These are phyloP conservation scores for Suillus clintonianus DNA, from an alignment of 768 basidiomycete genomes.

Conservation along the genomic window DNA sequence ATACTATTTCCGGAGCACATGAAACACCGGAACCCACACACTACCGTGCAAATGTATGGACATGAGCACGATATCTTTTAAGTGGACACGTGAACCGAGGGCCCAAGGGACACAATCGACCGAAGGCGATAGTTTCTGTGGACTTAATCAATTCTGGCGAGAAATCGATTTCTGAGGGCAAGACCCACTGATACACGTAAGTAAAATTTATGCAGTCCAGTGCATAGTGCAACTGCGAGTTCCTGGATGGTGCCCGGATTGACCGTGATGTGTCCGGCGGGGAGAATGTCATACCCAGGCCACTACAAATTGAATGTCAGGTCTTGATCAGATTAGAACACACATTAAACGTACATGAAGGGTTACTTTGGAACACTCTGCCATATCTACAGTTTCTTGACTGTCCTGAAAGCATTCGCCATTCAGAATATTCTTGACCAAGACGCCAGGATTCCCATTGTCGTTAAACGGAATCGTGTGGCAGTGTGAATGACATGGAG, in stretches of 20 bases:
- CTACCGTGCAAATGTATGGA: conserved; percentile 24
- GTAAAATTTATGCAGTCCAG: not conserved
- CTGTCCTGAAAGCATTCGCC: conserved; percentile 8
- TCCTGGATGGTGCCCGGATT: conserved; percentile 16
- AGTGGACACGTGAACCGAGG: conserved; percentile 11
- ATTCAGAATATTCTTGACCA: conserved; percentile 15
- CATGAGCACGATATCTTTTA: conserved; percentile 19
- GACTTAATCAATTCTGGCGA: not conserved
- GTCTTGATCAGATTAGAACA: not conserved
- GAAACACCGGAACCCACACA: conserved; percentile 29
- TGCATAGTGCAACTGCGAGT: not conserved
- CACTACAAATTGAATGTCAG: conserved; percentile 13
- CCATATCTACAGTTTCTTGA: not conserved
- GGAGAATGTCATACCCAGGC: conserved; percentile 23
- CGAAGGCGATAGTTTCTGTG: not conserved
- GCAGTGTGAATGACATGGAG: conserved; percentile 8
- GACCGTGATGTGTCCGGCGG: conserved; percentile 9
- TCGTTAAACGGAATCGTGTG: conserved; percentile 18
- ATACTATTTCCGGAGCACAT: conserved; percentile 16
- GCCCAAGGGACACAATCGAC: conserved; percentile 18
- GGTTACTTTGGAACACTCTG: not conserved
- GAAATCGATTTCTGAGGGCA: not conserved
- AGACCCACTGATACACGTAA: not conserved
- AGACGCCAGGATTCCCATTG: conserved; percentile 20
- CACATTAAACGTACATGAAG: not conserved